Conservation (phyloP, 495 filamentous ascomycete species). For the Xylaria bambusicola region DNA sequence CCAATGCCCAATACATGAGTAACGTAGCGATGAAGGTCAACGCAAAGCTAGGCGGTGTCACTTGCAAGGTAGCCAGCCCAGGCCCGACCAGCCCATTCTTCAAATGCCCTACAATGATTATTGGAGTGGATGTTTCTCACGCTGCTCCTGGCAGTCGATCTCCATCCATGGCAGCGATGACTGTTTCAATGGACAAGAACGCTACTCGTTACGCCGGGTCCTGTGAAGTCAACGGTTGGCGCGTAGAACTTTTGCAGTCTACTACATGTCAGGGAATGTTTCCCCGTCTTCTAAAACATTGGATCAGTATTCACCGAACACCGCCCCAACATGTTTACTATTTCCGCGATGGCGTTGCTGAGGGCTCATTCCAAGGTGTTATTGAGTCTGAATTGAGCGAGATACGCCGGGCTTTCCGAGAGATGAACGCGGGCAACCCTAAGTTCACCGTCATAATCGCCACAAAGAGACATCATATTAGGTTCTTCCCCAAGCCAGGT, state of each 20-base stretch:
- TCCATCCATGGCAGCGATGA: constrained; percentile 80
- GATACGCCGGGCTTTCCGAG: constrained; percentile 62
- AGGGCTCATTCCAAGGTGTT: constrained; percentile 77
- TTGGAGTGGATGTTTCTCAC: constrained; percentile 91
- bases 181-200: constrained; percentile 71
- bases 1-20: constrained; percentile 73
- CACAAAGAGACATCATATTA: constrained; percentile 90
- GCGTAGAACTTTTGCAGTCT: constrained; percentile 70
- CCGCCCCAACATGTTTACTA: constrained; percentile 76
- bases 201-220: constrained; percentile 72
- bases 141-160: constrained; percentile 59
- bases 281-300: constrained; percentile 60
- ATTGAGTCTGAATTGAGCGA: constrained; percentile 71
- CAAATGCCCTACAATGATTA: constrained; percentile 63
- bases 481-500: constrained; percentile 73
- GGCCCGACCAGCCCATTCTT: constrained; percentile 39
- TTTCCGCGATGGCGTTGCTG: constrained; percentile 91
- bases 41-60: constrained; percentile 88
- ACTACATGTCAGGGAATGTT: constrained; percentile 66
- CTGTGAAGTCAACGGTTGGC: constrained; percentile 74
- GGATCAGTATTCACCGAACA: constrained; percentile 54
- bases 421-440: constrained; percentile 27
- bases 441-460: constrained; percentile 77
- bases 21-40: constrained; percentile 96
- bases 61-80: constrained; percentile 37